Conservation (phyloP, 2,329 filamentous ascomycete genomes). For the Diaporthe velutina region DNA sequence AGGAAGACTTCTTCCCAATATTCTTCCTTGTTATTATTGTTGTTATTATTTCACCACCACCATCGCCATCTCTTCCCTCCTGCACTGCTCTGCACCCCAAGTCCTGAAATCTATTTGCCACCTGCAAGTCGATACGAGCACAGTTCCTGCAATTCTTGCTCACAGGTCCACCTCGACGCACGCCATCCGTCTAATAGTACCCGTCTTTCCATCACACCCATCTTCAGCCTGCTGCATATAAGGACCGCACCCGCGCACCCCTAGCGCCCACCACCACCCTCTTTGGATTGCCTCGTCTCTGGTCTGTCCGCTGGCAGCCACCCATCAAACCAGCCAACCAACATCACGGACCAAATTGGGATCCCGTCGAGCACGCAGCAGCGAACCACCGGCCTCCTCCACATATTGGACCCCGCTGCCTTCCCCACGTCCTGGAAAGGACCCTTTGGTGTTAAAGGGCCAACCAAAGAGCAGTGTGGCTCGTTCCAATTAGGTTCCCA, state of each 20-base stretch:
- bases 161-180: slow-evolving; percentile 21
- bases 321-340: slow-evolving; percentile 18
- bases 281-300: slow-evolving; percentile 25
- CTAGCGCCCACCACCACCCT: slow-evolving; percentile 21
- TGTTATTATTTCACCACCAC: background rate
- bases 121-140: slow-evolving; percentile 34
- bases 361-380: slow-evolving; percentile 16
- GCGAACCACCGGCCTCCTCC: slow-evolving; percentile 27
- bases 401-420: slow-evolving; percentile 36
- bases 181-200: slow-evolving; percentile 23
- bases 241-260: slow-evolving; percentile 37
- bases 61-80: background rate
- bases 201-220: slow-evolving; percentile 29
- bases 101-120: slow-evolving; percentile 32
- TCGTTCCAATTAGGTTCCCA: slow-evolving; percentile 24
- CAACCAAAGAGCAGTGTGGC: slow-evolving; percentile 38
- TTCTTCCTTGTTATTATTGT: slow-evolving; percentile 6
- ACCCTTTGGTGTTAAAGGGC: slow-evolving; percentile 23
- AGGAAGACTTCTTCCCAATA: slow-evolving; percentile 11
- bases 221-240: slow-evolving; percentile 37
- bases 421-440: slow-evolving; percentile 35
- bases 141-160: background rate
- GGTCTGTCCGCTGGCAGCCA: slow-evolving; percentile 33
- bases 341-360: slow-evolving; percentile 11
- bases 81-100: background rate